phyloP scores from a whole-genome alignment of 805 yeast genomes.

The Suhomyces faveliae region DNA sequence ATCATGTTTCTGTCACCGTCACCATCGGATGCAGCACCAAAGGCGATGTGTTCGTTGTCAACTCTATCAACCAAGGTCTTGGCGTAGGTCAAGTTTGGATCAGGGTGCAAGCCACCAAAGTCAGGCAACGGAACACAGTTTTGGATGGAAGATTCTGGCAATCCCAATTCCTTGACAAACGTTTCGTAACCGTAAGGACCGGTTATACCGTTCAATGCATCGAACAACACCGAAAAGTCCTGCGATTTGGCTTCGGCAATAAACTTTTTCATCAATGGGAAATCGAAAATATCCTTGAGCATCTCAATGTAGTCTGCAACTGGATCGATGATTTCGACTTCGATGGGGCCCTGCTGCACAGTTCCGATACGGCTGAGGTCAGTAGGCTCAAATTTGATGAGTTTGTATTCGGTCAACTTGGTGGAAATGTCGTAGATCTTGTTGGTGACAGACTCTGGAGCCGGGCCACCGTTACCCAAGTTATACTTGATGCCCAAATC shows the following conservation, averaged over 20 bases:
- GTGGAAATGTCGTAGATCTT: constrained; percentile 73
- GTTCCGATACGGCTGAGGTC: constrained; percentile 62
- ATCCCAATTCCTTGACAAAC: constrained; percentile 80
- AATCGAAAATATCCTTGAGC: constrained; percentile 85
- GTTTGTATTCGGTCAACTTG: constrained; percentile 58
- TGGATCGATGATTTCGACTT: constrained; percentile 80
- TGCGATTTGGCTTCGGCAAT: constrained; percentile 47
- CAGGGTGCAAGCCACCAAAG: constrained; percentile 97
- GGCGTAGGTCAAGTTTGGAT: constrained; percentile 95
- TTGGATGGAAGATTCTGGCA: constrained; percentile 69
- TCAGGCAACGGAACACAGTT: constrained; percentile 80
- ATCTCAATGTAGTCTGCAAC: constrained; percentile 74
- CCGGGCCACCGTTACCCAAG: constrained; percentile 95
- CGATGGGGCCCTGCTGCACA: constrained; percentile 50
- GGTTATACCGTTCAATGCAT: constrained; percentile 91
- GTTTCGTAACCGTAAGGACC: constrained; percentile 92
- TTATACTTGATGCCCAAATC: constrained; percentile 97
- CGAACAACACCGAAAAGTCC: constrained; percentile 76
- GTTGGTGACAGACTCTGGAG: constrained; percentile 92
- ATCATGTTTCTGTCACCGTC: constrained; percentile 99
- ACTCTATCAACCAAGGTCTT: constrained; percentile 80
- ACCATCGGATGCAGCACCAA: constrained; percentile 99
- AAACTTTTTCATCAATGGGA: constrained; percentile 73
- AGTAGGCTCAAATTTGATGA: constrained; percentile 59
- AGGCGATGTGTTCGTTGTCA: constrained; percentile 76